Base-by-base conservation (phyloP, 495 filamentous ascomycete species). In the Xylaria castorea region DNA sequence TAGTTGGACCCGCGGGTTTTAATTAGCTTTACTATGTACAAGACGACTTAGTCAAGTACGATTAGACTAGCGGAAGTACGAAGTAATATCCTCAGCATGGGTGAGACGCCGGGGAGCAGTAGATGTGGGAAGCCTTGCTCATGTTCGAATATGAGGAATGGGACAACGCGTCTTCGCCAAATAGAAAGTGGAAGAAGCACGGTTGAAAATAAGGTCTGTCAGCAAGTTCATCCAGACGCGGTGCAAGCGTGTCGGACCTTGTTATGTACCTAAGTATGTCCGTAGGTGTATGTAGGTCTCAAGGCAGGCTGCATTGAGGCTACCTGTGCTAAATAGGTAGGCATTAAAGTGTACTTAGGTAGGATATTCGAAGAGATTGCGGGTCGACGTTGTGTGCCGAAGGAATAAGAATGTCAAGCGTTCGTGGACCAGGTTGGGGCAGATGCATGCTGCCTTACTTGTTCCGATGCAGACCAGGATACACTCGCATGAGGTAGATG, bases 241-340 rank as follows among this genome's bases (percentile, higher is more conserved):
- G 38, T 72, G 42, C 34, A 51, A 67, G 70, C 51, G 51, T 66
- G 63, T 32, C 38, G 30, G 63, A 30, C 40, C 40, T 67, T 72
- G 63, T 60, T 61, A 34, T 67, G 70, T 72, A 68, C n/a, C 14
- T 42, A 61, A 11, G 42, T 55, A 60, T 32, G 67, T 48, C 65
- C 57, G 69, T 38, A 71, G 62, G 63, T 58, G 70, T 67, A 73
- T 70, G 70, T 60, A 75, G 69, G 73, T 74, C 75, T 74, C 68
- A 71, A 71, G 66, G 73, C 73, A 73, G 66, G 74, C 71, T 68
- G 76, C 74, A 71, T 72, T 72, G 71, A 75, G 71, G 48, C 70
- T 68, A 40, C 55, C 70, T 66, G 46, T 36, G 36, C 40, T 9
- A 48, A 68, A 22, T 5, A 48, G 53, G 27, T n/a, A 14, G 62